Percentiles rank a stretch among this genome's conserved stretches.
phyloP scores from a whole-genome alignment of 2,329 filamentous ascomycete genomes.

The Mycogone perniciosa region DNA sequence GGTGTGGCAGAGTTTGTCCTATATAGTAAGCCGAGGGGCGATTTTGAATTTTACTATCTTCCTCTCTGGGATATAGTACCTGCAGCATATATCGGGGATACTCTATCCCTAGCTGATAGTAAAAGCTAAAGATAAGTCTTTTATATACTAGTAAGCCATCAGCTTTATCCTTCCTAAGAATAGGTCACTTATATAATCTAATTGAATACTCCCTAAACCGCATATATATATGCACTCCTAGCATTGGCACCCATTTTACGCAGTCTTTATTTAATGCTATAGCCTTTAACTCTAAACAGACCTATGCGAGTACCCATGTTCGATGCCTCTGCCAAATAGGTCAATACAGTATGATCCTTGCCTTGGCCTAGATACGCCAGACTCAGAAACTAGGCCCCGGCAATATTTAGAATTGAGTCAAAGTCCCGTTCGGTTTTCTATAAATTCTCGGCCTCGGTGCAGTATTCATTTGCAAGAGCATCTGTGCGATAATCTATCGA shows the following conservation, averaged over 20 bases:
- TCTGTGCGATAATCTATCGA: too few relatives aligned
- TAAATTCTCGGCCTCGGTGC: too few relatives aligned
- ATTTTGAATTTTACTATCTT: not conserved
- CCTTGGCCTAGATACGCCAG: too few relatives aligned
- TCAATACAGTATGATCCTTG: too few relatives aligned
- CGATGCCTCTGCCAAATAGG: too few relatives aligned
- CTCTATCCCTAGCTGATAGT: slow-evolving; percentile 2
- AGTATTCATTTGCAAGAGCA: too few relatives aligned
- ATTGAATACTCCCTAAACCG: slow-evolving; percentile 30
- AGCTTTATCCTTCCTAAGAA: not conserved
- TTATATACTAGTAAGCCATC: not conserved
- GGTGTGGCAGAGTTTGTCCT: slow-evolving; percentile 23
- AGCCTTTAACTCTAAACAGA: too few relatives aligned
- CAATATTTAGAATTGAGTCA: too few relatives aligned
- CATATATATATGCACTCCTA: slow-evolving; percentile 15
- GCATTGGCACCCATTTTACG: not conserved
- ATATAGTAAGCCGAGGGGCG: slow-evolving; percentile 13
- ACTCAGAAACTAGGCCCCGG: too few relatives aligned
- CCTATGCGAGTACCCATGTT: too few relatives aligned
- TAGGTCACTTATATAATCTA: slow-evolving; percentile 29
- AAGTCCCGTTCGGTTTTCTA: too few relatives aligned
- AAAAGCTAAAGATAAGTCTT: slow-evolving; percentile 3
- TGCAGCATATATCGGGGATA: not conserved
- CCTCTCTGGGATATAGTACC: not conserved
- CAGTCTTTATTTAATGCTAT: too few relatives aligned